Base-by-base conservation (phyloP, 352 stramenopile species). In the Phytopythium boreale region DNA sequence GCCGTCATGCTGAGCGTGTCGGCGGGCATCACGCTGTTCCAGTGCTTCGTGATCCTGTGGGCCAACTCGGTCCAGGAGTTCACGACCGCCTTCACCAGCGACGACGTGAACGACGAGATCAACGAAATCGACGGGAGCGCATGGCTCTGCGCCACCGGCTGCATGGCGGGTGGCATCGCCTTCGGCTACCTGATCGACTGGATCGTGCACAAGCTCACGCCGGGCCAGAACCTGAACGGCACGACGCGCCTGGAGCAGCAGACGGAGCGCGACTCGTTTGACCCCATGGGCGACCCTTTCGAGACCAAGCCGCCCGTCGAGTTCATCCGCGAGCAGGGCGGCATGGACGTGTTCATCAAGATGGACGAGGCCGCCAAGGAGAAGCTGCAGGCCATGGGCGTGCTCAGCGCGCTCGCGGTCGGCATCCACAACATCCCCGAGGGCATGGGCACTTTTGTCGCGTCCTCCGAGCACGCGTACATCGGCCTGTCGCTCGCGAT, bases 361-460 rank as follows among this genome's bases (percentile, higher is more conserved):
- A 74, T 87, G 57, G 70, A 77, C 50, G 72, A 89, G 53, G 53
- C 69, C 7, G 70, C 75, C 0, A 80, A 84, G 44, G 62, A 77
- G 19, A 72, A 74, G 60, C 78, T 98, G n/a, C 76, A 94, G 10
- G 71, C 77, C 9, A 97, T 97, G 82, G 93, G 96, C 14, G 56
- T 98, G 9, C 82, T 96, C 46, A 98, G 92, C 20, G 97, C 94
- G 4, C 61, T 99, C 8, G 93, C 97, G 0, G 97, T 99, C 59
- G 93, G 72, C 8, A 77, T 99, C 55, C 97, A 99, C 83, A 99
- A 99, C 76, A 97, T 99, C 50, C 97, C 97, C 6, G 97, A 99
- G 70, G 96, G 96, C 27, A 90, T 99, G 26, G 96, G 94, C 9
- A 98, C 96, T 0, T 99, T 98, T 66, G 90, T 98, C 36, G 93